These are phyloP conservation scores for Nemophila menziesii DNA, from an alignment of 257 asterid genomes.

Conservation along the genomic window DNA sequence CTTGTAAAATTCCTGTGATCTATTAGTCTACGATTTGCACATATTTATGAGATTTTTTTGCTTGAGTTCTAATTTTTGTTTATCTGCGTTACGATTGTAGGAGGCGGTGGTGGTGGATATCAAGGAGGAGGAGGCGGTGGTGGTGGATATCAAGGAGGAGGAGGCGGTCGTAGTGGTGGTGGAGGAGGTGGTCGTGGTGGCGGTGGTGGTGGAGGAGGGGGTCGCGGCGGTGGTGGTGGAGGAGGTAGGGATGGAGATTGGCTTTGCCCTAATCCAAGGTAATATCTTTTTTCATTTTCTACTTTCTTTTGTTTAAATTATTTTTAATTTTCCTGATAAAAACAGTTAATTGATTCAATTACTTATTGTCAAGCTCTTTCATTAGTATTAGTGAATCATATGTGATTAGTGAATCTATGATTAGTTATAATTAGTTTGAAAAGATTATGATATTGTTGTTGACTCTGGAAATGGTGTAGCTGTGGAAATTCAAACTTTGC, in stretches of 20 bases:
- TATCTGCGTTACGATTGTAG: constrained; percentile 11
- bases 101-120: constrained; percentile 36
- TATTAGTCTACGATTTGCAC: background rate
- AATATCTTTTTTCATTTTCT: constrained; percentile 4
- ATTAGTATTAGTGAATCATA: background rate
- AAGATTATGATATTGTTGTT: constrained; percentile 16
- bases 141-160: constrained; percentile 62
- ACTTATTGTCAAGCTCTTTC: background rate
- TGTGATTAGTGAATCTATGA: background rate
- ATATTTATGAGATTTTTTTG: background rate
- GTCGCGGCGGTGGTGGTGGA: constrained; percentile 74
- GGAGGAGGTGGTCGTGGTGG: constrained; percentile 35
- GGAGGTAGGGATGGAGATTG: constrained; percentile 96
- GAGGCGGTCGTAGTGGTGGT: constrained; percentile 68
- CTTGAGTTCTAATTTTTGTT: background rate
- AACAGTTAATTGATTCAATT: background rate
- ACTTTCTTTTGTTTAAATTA: background rate
- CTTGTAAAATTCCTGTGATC: background rate
- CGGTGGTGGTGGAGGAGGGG: constrained; percentile 36
- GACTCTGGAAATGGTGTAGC: constrained; percentile 48
- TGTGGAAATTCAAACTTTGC: constrained; percentile 99
- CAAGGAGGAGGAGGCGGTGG: constrained; percentile 17
- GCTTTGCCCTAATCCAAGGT: constrained; percentile 94
- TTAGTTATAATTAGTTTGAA: background rate
- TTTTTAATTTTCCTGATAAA: too few relatives aligned